Conservation (phyloP, 768 basidiomycete species). For the Epithele typhae region DNA sequence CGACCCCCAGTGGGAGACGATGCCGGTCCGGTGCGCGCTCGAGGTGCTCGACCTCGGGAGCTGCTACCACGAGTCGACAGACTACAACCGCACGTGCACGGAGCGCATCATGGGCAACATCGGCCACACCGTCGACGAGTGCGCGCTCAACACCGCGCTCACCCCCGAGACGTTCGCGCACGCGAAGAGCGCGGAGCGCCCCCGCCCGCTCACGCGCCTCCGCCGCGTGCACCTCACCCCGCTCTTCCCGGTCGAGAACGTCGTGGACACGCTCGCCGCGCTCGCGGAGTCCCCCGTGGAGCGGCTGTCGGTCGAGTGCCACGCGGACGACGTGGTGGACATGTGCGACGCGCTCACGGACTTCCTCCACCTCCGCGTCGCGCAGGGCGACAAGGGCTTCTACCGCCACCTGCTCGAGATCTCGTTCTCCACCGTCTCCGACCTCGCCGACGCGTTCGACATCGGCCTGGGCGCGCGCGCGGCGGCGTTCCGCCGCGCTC, state of each 20-base stretch:
- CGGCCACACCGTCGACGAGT: conserved; percentile 49
- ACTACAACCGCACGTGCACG: conserved; percentile 49
- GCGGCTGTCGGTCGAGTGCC: conserved; percentile 52
- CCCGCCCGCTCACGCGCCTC: conserved; percentile 40
- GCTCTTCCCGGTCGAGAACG: conserved; percentile 56
- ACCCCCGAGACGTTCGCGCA: conserved; percentile 37
- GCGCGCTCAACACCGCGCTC: conserved; percentile 46
- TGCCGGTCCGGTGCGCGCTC: conserved; percentile 47
- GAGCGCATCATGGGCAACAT: conserved; percentile 60
- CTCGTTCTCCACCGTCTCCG: conserved; percentile 37
- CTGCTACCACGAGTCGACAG: conserved; percentile 50
- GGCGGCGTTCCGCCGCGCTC: not conserved
- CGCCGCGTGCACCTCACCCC: conserved; percentile 57
- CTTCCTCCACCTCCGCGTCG: conserved; percentile 49
- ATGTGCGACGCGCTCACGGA: conserved; percentile 51
- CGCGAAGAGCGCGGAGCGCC: conserved; percentile 31
- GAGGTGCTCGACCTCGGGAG: conserved; percentile 51
- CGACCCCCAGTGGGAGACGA: conserved; percentile 51
- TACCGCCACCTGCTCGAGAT: conserved; percentile 47
- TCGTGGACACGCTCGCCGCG: conserved; percentile 54
- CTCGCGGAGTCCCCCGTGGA: conserved; percentile 59
- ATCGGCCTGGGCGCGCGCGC: conserved; percentile 15
- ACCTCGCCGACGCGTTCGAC: conserved; percentile 29
- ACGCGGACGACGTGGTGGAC: conserved; percentile 61
- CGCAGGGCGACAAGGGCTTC: conserved; percentile 41